Evolutionary conservation across 2,329 filamentous ascomycete species (phyloP), one percentile per base, ranked within the genome.

Genomic region (Acrodontium crateriforme): DNA sequence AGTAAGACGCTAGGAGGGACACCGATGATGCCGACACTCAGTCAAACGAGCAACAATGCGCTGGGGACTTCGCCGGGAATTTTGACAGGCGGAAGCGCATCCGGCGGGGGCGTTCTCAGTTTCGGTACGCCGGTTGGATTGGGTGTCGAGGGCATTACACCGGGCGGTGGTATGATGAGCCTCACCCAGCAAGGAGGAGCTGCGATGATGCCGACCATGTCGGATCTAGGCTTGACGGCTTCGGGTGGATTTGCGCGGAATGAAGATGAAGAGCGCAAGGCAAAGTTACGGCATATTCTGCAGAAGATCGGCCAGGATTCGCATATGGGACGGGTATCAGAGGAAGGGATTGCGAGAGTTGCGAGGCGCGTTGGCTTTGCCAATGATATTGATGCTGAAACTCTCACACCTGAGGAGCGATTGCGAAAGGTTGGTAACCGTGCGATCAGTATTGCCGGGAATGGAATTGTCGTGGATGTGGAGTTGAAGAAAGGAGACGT

Each of bases 271-370:
- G 66, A 70, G 40, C 49, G 62, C 38, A 53, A 56, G 38, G 53
- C 58, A 26, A 59, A 59, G 28, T 72, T 65, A 18, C 74, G 71
- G 24, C 60, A 59, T 30, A 79, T 69, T 9, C 71, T 82, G 38
- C 70, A 71, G 23, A 73, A 59, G 40, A 73, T 85, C 32, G 74
- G 69, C 10, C 69, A 64, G 36, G 76, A 68, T 45, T n/a, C n/a
- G n/a, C 20, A 12, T 8, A 79, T 73, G 37, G 77, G 77, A 3
- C 58, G 74, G 21, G 72, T 87, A 19, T 81, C 78, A 40, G 76
- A 81, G 44, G 72, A 78, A 16, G 78, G 78, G 2, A 61, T 89
- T n/a, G 73, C 79, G 49, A 65, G 78, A 29, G 57, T 87, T 16
- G 76, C 73, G 6, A 68, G 70, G 42, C 64, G 71, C 30, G 63